These are phyloP conservation scores for Trichosanthes truncata DNA, from an alignment of 306 rosid species.

Conservation along the genomic window DNA sequence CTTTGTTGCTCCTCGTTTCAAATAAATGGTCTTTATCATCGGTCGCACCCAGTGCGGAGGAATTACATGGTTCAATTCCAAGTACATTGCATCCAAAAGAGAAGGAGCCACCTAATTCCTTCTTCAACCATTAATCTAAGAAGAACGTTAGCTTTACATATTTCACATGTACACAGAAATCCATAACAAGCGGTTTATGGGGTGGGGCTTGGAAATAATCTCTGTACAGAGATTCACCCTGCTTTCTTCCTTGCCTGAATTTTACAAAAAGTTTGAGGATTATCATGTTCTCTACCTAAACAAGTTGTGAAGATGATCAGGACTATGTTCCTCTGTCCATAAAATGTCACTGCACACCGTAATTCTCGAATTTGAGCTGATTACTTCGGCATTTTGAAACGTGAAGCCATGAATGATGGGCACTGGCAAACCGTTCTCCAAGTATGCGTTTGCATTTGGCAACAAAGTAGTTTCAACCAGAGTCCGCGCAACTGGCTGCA, in stretches of 20 bases:
- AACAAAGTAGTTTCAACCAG: slow-evolving; percentile 56
- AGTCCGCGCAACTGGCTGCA: slow-evolving; percentile 74
- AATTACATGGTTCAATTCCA: not conserved
- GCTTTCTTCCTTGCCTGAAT: not conserved
- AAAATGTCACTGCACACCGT: slow-evolving; percentile 55
- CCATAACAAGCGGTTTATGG: not conserved
- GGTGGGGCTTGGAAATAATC: not conserved
- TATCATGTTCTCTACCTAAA: not conserved
- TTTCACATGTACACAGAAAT: not conserved
- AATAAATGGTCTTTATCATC: not conserved
- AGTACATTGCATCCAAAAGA: not conserved
- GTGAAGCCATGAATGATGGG: slow-evolving; percentile 68
- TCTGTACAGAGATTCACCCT: not conserved
- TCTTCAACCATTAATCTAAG: not conserved
- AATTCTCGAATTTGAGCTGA: slow-evolving; percentile 47
- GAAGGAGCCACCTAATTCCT: not conserved
- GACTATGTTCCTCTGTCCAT: slow-evolving; percentile 22
- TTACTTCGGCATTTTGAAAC: slow-evolving; percentile 47
- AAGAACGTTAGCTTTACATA: not conserved
- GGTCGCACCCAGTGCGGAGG: not conserved
- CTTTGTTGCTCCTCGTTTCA: not conserved
- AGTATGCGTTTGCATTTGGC: slow-evolving; percentile 61
- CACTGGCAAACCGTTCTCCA: slow-evolving; percentile 65
- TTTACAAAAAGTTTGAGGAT: not conserved
- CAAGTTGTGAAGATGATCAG: not conserved